Conservation (phyloP, 2,329 filamentous ascomycete species). For the Ophiostoma ulmi region DNA sequence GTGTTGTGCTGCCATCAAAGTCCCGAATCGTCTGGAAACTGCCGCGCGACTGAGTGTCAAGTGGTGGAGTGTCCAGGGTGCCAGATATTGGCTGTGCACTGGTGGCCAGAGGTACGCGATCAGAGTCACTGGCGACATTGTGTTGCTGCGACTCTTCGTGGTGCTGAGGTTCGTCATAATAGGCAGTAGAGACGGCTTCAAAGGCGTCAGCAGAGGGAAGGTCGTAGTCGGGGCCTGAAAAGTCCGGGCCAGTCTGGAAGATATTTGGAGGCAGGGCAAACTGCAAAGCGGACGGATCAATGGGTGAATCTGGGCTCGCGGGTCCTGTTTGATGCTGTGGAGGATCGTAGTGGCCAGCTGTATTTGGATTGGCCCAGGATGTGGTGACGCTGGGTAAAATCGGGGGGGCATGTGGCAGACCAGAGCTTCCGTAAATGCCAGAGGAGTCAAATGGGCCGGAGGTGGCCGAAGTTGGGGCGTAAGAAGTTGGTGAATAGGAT, state of each 20-base stretch:
- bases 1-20: conserved; percentile 48
- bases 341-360: conserved; percentile 35
- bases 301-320: conserved; percentile 44
- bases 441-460: not conserved
- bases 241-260: conserved; percentile 33
- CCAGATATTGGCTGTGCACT: conserved; percentile 52
- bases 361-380: conserved; percentile 47
- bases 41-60: conserved; percentile 43
- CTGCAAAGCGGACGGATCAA: conserved; percentile 50
- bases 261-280: conserved; percentile 52
- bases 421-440: not conserved
- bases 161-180: conserved; percentile 42
- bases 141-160: conserved; percentile 29
- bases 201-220: conserved; percentile 30
- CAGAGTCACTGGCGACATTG: conserved; percentile 47
- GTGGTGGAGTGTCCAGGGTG: conserved; percentile 39
- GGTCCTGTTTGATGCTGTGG: conserved; percentile 37
- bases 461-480: conserved; percentile 15
- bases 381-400: conserved; percentile 44
- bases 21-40: conserved; percentile 56
- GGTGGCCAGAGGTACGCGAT: conserved; percentile 54
- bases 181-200: conserved; percentile 35
- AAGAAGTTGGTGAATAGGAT: not conserved
- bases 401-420: conserved; percentile 29
- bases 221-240: conserved; percentile 12